These are phyloP conservation scores for Penicillium capsulatum DNA, from an alignment of 2,329 filamentous ascomycete genomes.

Conservation along the genomic window DNA sequence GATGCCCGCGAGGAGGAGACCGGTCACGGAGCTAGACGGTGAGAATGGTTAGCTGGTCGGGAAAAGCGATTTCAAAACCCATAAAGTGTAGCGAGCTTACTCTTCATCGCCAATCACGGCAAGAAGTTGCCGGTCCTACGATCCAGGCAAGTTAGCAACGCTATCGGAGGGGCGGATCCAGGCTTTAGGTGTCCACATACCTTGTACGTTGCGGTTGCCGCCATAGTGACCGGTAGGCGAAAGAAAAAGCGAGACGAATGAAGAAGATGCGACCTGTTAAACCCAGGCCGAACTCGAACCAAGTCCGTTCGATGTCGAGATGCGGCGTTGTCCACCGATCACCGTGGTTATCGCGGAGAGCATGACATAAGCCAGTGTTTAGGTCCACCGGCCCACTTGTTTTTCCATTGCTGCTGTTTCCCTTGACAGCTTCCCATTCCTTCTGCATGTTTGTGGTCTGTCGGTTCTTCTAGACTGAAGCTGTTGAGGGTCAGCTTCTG, in stretches of 20 bases:
- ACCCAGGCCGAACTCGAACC: slow-evolving; percentile 1
- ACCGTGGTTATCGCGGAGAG: slow-evolving; percentile 20
- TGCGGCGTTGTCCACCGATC: slow-evolving; percentile 12
- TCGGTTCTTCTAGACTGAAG: slow-evolving; percentile 9
- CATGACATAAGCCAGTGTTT: slow-evolving; percentile 22
- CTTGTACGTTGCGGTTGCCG: slow-evolving; percentile 56
- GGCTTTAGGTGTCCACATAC: slow-evolving; percentile 25
- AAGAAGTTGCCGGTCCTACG: slow-evolving; percentile 82
- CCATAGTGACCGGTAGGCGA: slow-evolving; percentile 45
- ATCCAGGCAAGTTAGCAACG: slow-evolving; percentile 13
- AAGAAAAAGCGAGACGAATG: background rate
- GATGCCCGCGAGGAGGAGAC: slow-evolving; percentile 88
- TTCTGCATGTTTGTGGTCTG: slow-evolving; percentile 10
- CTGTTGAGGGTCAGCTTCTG: slow-evolving; percentile 18
- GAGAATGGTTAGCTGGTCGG: slow-evolving; percentile 16
- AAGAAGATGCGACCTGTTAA: background rate
- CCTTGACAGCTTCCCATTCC: slow-evolving; percentile 2
- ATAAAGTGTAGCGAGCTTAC: slow-evolving; percentile 20
- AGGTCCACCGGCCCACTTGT: background rate
- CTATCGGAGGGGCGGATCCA: slow-evolving; percentile 42
- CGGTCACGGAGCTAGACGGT: slow-evolving; percentile 76
- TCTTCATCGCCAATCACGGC: slow-evolving; percentile 97
- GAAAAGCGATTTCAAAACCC: too few relatives aligned
- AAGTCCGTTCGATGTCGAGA: background rate
- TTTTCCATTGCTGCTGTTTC: slow-evolving; percentile 7